Percentiles rank a stretch among this genome's conserved stretches.
Conservation (phyloP, 2,329 filamentous ascomycete genomes). For the Colletotrichum higginsianum region DNA sequence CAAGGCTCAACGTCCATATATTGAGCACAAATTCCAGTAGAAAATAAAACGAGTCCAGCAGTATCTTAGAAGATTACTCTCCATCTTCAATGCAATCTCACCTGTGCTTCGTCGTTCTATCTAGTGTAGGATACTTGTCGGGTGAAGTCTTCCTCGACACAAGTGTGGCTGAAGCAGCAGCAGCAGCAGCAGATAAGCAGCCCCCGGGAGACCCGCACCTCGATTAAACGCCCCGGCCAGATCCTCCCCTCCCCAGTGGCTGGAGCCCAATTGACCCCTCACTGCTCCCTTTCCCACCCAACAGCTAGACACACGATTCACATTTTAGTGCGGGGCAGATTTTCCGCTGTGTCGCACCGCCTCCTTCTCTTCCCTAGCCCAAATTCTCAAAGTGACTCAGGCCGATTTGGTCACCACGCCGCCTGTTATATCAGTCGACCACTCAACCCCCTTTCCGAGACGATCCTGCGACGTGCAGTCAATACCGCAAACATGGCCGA, state of each 20-base stretch:
- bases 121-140: no score
- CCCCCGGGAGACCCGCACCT: neutral
- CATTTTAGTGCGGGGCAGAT: constrained; percentile 43
- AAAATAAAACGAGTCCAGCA: no score
- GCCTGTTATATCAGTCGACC: constrained; percentile 29
- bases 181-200: neutral
- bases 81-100: no score
- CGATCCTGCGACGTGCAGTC: constrained; percentile 31
- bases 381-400: constrained; percentile 41
- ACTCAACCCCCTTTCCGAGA: constrained; percentile 19
- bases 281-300: constrained; percentile 23
- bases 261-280: constrained; percentile 42
- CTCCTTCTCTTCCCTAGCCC: constrained; percentile 26
- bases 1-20: no score
- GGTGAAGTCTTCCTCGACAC: neutral
- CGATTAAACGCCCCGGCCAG: constrained; percentile 8
- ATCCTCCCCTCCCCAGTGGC: constrained; percentile 24
- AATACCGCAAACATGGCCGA: constrained; percentile 43
- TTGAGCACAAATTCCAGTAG: rapidly evolving
- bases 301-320: constrained; percentile 39
- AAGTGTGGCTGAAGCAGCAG: neutral
- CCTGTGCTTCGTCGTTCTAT: no score
- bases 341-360: constrained; percentile 40
- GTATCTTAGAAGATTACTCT: no score
- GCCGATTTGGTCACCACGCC: constrained; percentile 37